These are phyloP conservation scores for Nitzschia sp. DNA, from an alignment of 108 stramenopile genomes.

Conservation along the genomic window DNA sequence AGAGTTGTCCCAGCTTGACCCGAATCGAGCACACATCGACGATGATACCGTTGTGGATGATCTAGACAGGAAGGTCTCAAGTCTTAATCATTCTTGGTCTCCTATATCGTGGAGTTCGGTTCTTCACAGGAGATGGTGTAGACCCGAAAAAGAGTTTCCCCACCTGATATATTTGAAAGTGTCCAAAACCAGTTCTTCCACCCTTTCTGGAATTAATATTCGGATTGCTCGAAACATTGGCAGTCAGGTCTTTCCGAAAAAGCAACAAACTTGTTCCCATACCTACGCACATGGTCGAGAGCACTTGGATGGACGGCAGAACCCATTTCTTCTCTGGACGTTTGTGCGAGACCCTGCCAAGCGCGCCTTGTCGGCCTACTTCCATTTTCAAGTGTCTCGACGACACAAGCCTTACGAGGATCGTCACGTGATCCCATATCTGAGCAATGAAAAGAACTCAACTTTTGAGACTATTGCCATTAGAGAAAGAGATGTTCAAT, in stretches of 20 bases:
- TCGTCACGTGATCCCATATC: constrained; percentile 2
- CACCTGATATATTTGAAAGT: constrained; percentile 32
- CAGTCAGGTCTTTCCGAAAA: neutral
- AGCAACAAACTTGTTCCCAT: neutral
- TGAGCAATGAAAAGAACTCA: constrained; percentile 1
- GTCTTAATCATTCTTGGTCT: no score
- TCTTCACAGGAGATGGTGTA: no score
- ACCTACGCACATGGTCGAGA: constrained; percentile 12
- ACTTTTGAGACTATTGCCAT: constrained; percentile 8
- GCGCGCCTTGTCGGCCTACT: constrained; percentile 42
- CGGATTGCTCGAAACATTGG: constrained; percentile 27
- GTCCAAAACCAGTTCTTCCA: constrained; percentile 35
- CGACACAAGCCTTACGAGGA: constrained; percentile 25
- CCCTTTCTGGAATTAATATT: constrained; percentile 26
- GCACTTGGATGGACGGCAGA: constrained; percentile 8
- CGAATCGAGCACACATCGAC: no score
- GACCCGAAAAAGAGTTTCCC: neutral
- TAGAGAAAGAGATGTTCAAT: neutral
- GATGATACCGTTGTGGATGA: no score
- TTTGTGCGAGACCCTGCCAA: constrained; percentile 45
- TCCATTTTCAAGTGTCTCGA: constrained; percentile 47
- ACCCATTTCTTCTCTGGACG: constrained; percentile 36
- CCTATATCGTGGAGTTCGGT: no score
- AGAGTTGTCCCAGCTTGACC: no score
- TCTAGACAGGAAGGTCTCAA: no score